Conservation (phyloP, 495 filamentous ascomycete genomes). For the Neurospora pannonica region DNA sequence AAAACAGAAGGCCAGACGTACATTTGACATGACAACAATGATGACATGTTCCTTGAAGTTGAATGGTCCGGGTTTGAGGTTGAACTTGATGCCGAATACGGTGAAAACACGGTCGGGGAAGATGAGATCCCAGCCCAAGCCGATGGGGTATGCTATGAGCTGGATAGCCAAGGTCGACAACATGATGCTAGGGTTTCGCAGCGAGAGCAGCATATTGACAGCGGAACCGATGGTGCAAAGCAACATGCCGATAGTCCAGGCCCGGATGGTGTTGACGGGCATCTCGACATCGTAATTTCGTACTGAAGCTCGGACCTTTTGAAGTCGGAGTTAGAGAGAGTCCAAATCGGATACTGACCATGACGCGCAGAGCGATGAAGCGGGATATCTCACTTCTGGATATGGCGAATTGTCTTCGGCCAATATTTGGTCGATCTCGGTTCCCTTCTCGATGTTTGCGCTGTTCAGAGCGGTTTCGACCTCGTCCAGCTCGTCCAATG, state of each 20-base stretch:
- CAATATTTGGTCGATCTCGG: slow-evolving; percentile 47
- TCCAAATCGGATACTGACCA: not conserved
- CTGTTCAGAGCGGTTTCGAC: slow-evolving; percentile 51
- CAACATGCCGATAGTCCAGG: slow-evolving; percentile 61
- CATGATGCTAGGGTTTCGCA: slow-evolving; percentile 53
- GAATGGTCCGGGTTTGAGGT: slow-evolving; percentile 61
- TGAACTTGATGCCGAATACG: slow-evolving; percentile 50
- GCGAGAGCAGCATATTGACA: slow-evolving; percentile 64
- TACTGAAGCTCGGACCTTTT: slow-evolving; percentile 53
- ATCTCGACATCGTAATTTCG: slow-evolving; percentile 59
- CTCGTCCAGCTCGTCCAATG: slow-evolving; percentile 50
- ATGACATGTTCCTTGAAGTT: slow-evolving; percentile 75
- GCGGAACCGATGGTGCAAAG: slow-evolving; percentile 52
- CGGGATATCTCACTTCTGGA: slow-evolving; percentile 44
- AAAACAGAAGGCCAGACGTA: slow-evolving; percentile 17
- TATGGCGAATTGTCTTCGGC: slow-evolving; percentile 61
- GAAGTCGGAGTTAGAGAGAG: slow-evolving; percentile 24
- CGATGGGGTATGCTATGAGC: slow-evolving; percentile 59
- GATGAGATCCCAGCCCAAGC: slow-evolving; percentile 45
- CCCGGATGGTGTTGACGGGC: slow-evolving; percentile 58
- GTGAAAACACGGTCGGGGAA: slow-evolving; percentile 49
- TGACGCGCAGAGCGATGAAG: not conserved
- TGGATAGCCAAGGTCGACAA: slow-evolving; percentile 63
- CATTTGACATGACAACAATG: slow-evolving; percentile 65
- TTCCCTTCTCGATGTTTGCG: slow-evolving; percentile 41